These are phyloP conservation scores for Vicia faba DNA, from an alignment of 306 rosid species.

Conservation along the genomic window DNA sequence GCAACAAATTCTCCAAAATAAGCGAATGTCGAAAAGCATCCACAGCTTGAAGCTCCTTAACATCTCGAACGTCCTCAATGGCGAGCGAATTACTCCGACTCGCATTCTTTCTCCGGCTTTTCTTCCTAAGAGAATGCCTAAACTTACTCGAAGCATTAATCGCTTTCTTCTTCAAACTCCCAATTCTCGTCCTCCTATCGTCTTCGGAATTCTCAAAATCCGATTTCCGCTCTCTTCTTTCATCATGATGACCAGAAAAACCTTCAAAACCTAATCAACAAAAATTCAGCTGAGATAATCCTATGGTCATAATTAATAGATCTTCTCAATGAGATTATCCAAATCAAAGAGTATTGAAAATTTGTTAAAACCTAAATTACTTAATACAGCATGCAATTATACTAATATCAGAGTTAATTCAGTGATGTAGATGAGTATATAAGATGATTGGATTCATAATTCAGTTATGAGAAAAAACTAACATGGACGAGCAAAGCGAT, in stretches of 20 bases:
- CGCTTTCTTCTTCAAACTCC: constrained; percentile 78
- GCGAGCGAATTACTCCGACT: constrained; percentile 52
- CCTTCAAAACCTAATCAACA: constrained; percentile 76
- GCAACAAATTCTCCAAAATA: constrained; percentile 68
- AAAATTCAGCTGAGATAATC: too few species aligned
- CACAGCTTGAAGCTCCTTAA: constrained; percentile 74
- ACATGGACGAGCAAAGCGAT: constrained; percentile 90
- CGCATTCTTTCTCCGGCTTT: constrained; percentile 48
- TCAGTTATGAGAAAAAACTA: constrained; percentile 46
- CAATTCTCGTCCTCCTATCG: constrained; percentile 69
- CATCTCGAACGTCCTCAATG: constrained; percentile 85
- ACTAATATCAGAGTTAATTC: neutral
- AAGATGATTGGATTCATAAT: constrained; percentile 26
- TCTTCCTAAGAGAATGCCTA: constrained; percentile 80
- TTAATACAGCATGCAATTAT: too few species aligned
- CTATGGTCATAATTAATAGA: too few species aligned
- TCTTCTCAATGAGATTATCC: too few species aligned
- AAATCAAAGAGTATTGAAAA: too few species aligned
- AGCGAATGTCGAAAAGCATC: constrained; percentile 76
- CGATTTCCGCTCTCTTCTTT: constrained; percentile 69
- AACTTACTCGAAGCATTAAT: constrained; percentile 80
- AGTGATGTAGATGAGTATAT: constrained; percentile 14
- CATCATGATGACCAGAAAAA: constrained; percentile 59
- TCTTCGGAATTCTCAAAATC: constrained; percentile 83
- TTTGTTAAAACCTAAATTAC: too few species aligned